Evolutionary conservation across 495 filamentous ascomycete genomes (phyloP).

Genomic region (Xanthoparmelia taractica): DNA sequence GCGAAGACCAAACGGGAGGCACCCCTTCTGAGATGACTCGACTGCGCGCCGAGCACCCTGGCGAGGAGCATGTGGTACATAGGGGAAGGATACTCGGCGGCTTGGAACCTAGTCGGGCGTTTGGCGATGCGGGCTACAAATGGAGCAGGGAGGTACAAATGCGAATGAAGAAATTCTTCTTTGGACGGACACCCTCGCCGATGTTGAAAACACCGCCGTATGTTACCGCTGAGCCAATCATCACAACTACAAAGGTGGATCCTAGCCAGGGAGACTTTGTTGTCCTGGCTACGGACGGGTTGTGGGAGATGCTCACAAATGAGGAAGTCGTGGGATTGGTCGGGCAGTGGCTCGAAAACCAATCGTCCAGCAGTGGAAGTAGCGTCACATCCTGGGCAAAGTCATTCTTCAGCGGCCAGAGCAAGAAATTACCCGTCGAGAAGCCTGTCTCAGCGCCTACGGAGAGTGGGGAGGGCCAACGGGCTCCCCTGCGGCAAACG

Average conservation of each 20-base stretch:
- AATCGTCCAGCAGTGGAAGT: conserved; percentile 35
- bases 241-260: conserved; percentile 92
- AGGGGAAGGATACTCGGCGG: conserved; percentile 88
- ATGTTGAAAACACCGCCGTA: conserved; percentile 87
- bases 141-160: conserved; percentile 80
- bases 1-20: conserved; percentile 84
- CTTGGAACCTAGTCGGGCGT: conserved; percentile 85
- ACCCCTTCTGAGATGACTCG: conserved; percentile 76
- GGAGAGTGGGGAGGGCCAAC: conserved; percentile 48
- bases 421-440: conserved; percentile 48
- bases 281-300: conserved; percentile 91
- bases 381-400: conserved; percentile 35
- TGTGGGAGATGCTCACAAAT: conserved; percentile 99
- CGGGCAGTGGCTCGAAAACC: conserved; percentile 88
- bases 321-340: conserved; percentile 97
- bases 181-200: conserved; percentile 65
- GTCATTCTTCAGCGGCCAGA: conserved; percentile 43
- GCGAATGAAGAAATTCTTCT: conserved; percentile 73
- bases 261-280: conserved; percentile 89
- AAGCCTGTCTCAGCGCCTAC: conserved; percentile 26
- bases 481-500: conserved; percentile 70
- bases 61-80: conserved; percentile 71
- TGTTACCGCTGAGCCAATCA: conserved; percentile 90
- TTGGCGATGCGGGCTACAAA: conserved; percentile 95
- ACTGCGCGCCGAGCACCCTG: conserved; percentile 76